These are phyloP conservation scores for Thelonectria olida DNA, from an alignment of 2,329 filamentous ascomycete genomes.

Conservation along the genomic window DNA sequence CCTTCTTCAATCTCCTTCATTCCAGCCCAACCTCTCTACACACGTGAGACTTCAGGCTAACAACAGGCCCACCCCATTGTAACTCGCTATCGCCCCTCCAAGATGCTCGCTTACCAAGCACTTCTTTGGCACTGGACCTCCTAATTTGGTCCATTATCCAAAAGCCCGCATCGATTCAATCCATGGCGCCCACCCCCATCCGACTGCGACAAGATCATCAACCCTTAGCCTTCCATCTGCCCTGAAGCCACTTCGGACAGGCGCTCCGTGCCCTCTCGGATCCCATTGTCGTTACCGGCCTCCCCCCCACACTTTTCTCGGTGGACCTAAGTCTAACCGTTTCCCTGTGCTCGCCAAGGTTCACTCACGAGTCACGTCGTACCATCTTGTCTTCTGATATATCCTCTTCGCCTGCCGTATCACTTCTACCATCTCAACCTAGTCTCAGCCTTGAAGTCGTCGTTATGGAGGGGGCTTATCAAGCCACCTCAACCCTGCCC, in stretches of 20 bases:
- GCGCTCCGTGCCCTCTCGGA: conserved; percentile 1
- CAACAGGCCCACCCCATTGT: not conserved
- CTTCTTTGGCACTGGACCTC: conserved; percentile 22
- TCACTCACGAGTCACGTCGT: conserved; percentile 4
- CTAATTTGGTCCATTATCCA: conserved; percentile 25
- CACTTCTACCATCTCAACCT: not conserved
- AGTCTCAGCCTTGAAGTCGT: conserved; percentile 10
- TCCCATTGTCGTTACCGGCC: not conserved
- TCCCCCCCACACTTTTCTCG: conserved; percentile 2
- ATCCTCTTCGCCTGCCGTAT: not conserved
- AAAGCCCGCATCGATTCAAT: conserved; percentile 22
- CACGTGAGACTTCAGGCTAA: not conserved
- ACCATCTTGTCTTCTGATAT: conserved; percentile 2
- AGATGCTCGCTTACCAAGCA: conserved; percentile 34
- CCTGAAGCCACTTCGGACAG: conserved; percentile 20
- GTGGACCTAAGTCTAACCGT: not conserved
- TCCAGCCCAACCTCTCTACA: not conserved
- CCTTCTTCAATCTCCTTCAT: not conserved
- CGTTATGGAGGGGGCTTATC: conserved; percentile 33
- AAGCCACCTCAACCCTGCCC: conserved; percentile 18
- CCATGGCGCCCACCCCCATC: conserved; percentile 6
- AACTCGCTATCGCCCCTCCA: conserved; percentile 1
- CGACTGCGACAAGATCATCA: conserved; percentile 23
- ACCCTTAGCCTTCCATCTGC: conserved; percentile 21
- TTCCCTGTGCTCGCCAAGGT: not conserved